Percentiles rank a stretch among this genome's conserved stretches.
Evolutionary conservation across 2,329 filamentous ascomycete species (phyloP).

Genomic region (Phyllosticta citrichinensis): DNA sequence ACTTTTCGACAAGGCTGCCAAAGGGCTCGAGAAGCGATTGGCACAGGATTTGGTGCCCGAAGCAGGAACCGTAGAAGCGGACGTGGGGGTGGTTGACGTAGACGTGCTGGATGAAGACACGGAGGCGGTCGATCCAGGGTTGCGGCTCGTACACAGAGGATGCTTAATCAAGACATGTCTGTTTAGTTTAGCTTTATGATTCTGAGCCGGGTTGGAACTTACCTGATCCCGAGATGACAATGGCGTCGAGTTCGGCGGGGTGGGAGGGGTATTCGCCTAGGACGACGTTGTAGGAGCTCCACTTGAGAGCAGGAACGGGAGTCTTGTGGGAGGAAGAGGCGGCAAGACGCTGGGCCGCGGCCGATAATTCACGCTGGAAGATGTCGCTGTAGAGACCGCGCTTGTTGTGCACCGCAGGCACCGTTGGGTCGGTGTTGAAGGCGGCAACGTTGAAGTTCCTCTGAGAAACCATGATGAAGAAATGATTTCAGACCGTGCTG

Average conservation of each 20-base stretch:
- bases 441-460: slow-evolving; percentile 17
- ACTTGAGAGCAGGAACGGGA: slow-evolving; percentile 15
- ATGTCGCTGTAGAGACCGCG: slow-evolving; percentile 22
- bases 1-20: slow-evolving; percentile 39
- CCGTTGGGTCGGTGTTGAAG: slow-evolving; percentile 23
- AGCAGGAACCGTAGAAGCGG: slow-evolving; percentile 35
- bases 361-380: slow-evolving; percentile 19
- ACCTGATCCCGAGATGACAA: slow-evolving; percentile 32
- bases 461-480: background rate
- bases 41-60: slow-evolving; percentile 38
- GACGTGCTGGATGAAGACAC: slow-evolving; percentile 43
- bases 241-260: slow-evolving; percentile 23
- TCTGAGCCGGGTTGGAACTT: background rate
- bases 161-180: background rate
- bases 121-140: slow-evolving; percentile 31
- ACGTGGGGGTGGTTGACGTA: slow-evolving; percentile 39
- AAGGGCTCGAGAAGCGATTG: slow-evolving; percentile 48
- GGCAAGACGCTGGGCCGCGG: slow-evolving; percentile 13
- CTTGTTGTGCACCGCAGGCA: slow-evolving; percentile 16
- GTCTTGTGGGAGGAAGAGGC: background rate
- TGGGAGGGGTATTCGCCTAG: slow-evolving; percentile 25
- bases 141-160: background rate
- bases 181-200: background rate
- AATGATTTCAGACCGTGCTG: background rate
- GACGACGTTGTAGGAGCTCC: slow-evolving; percentile 27